Base-by-base conservation (phyloP, 2,329 filamentous ascomycete species). In the Phoma sp. region DNA sequence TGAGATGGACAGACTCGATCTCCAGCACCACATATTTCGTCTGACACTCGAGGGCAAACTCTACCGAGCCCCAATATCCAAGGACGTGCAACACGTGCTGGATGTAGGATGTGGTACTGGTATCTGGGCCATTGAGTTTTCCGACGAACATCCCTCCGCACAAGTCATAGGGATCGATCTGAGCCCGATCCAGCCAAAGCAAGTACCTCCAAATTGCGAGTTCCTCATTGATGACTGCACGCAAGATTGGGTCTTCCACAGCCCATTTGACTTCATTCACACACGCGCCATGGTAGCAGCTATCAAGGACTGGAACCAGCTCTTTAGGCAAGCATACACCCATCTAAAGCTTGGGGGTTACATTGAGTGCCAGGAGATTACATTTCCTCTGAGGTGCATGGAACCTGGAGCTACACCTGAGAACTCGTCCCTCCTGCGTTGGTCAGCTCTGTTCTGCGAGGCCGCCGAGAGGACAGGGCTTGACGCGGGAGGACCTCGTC, bases 221-320 rank as follows among this genome's bases (percentile, higher is more conserved):
- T 75, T 75, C 30, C 52, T 73, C 6, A 69, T 75, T 36, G 71
- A 75, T 35, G 69, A 75, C 45, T 68, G 61, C 22, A 67, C 71
- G 25, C 77, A 82, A 41, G 78, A 83, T 7, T 89, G 86, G 86
- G 70, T 79, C 24, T 84, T 83, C 40, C 73, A 77, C 7, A 69
- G 79, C 27, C 69, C 68, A 11, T 86, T 84, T 63, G 85, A 88
- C 66, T 81, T 82, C 60, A 82, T 88, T 78, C 78, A 82, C 78
- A 66, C 79, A 66, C 66, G 81, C 61, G 64, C 81, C 75, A 77
- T 84, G 78, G 66, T 78, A 58, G 79, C 79, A 27, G 79, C 80
- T 11, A 77, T 89, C 40, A 76, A 78, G 9, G 77, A 88, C 61
- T 86, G 84, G 70, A 69, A 72, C 2, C 71, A 73, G 9, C 73